A percentile compares a stretch with the other conserved stretches of the same genome.
phyloP scores from a whole-genome alignment of 2,329 filamentous ascomycete species.

The Apiospora kogelbergensis region DNA sequence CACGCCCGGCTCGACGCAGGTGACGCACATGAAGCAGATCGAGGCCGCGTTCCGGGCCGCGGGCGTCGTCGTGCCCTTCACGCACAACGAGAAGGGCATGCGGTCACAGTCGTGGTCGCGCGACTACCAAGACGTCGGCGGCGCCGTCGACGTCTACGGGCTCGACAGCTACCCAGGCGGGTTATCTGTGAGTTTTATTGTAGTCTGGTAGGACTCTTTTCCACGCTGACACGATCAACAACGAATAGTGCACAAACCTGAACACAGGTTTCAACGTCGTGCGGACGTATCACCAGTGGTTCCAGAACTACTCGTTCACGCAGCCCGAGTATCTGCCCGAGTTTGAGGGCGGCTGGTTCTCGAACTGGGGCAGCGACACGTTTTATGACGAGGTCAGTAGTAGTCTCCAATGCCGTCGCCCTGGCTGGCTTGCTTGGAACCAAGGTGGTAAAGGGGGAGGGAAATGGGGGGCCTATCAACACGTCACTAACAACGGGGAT shows the following conservation, averaged over 20 bases:
- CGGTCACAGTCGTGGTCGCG: slow-evolving; percentile 49
- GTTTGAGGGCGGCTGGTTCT: slow-evolving; percentile 54
- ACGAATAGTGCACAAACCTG: slow-evolving; percentile 43
- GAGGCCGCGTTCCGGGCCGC: slow-evolving; percentile 43
- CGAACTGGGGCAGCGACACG: slow-evolving; percentile 48
- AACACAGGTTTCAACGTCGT: slow-evolving; percentile 49
- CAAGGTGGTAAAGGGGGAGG: too few relatives aligned
- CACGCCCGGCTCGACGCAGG: slow-evolving; percentile 41
- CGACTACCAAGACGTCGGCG: slow-evolving; percentile 56
- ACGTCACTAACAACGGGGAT: neutral
- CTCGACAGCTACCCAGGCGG: slow-evolving; percentile 48
- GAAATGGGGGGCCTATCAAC: too few relatives aligned
- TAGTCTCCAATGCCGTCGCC: neutral
- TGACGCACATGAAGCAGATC: slow-evolving; percentile 53
- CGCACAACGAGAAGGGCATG: slow-evolving; percentile 52
- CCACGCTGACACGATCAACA: neutral
- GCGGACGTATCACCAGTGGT: slow-evolving; percentile 57
- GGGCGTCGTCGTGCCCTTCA: slow-evolving; percentile 49
- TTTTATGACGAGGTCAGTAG: slow-evolving; percentile 45
- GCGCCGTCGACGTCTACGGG: slow-evolving; percentile 48
- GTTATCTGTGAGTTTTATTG: slow-evolving; percentile 23
- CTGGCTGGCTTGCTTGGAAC: neutral
- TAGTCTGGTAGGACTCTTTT: neutral
- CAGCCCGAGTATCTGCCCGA: slow-evolving; percentile 54
- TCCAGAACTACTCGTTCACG: slow-evolving; percentile 53